Evolutionary conservation across 2,329 filamentous ascomycete species (phyloP), one percentile per base, ranked within the genome.

Genomic region (Alternaria gaisen): DNA sequence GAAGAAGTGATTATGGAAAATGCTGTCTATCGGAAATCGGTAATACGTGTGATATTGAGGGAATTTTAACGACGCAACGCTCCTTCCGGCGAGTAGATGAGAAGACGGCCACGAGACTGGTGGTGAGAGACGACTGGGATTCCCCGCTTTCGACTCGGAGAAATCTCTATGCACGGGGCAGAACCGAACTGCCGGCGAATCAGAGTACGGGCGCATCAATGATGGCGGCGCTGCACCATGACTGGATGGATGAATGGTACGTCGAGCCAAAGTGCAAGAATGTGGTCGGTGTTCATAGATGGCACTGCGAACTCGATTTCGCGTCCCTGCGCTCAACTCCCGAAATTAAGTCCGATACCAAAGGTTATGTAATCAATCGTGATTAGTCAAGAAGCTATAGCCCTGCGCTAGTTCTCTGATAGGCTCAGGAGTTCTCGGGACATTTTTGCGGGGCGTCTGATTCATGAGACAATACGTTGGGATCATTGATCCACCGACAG

Each of bases 61-160:
- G 41, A 26, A 5, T 38, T 48, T 38, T 24, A 43, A n/a, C 30
- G 18, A 42, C 50, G 36, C 41, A 28, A 18, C 30, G 8, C n/a
- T 40, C 20, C 18, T 36, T 7, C 18, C 9, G 22, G 8, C 11
- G 24, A 38, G 36, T 42, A 16, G 26, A 24, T 41, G 28, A 38
- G 42, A 60, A 58, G 44, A 16, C 3, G 24, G 20, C 40, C 20
- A 30, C 50, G 53, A 44, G 42, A 54, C 43, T 22, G 56, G 30
- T 20, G 52, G 56, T 66, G 65, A 61, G 50, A 61, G 58, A 63
- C 30, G 22, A 56, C 56, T 57, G 54, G 63, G 58, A 51, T 67
- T 63, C 65, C 63, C 65, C 63, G 63, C 60, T 58, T 63, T 60
- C 34, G 34, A 38, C 32, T 56, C 41, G 38, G 44, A 41, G 36